Evolutionary conservation across 2,329 filamentous ascomycete species (phyloP).

Genomic region (Rutstroemia sydowiana): DNA sequence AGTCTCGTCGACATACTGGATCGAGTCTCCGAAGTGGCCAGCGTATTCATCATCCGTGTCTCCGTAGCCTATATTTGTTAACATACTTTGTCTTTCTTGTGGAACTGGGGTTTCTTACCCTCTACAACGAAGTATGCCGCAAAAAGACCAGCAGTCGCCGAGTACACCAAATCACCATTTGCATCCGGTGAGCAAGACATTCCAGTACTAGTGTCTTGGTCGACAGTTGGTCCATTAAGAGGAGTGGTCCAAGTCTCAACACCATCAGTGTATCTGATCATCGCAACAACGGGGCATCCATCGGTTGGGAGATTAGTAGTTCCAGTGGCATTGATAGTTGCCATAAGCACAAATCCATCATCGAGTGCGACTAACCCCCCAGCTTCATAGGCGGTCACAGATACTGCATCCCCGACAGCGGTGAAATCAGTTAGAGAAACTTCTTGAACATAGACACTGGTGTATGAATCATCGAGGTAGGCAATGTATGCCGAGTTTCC

Average conservation of each 20-base stretch:
- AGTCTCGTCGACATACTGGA: conserved; percentile 41
- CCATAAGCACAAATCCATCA: conserved; percentile 56
- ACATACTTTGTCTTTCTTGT: background rate
- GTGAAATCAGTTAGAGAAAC: conserved; percentile 47
- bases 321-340: conserved; percentile 42
- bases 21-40: conserved; percentile 51
- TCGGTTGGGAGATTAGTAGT: conserved; percentile 41
- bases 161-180: conserved; percentile 57
- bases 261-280: conserved; percentile 52
- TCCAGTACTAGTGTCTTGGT: conserved; percentile 31
- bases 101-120: conserved; percentile 22
- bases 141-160: conserved; percentile 46
- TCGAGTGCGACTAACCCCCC: conserved; percentile 54
- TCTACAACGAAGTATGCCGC: conserved; percentile 57
- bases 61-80: no score
- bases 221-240: conserved; percentile 49
- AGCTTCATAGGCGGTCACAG: conserved; percentile 48
- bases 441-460: conserved; percentile 49
- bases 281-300: conserved; percentile 44
- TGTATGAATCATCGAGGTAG: conserved; percentile 49
- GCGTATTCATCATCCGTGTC: no score
- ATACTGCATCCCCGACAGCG: conserved; percentile 44
- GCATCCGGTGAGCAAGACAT: conserved; percentile 48
- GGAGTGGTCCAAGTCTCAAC: conserved; percentile 51
- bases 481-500: conserved; percentile 52